These are phyloP conservation scores for Linnemannia schmuckeri DNA, from an alignment of 192 early-diverging fungal genomes.

Conservation along the genomic window DNA sequence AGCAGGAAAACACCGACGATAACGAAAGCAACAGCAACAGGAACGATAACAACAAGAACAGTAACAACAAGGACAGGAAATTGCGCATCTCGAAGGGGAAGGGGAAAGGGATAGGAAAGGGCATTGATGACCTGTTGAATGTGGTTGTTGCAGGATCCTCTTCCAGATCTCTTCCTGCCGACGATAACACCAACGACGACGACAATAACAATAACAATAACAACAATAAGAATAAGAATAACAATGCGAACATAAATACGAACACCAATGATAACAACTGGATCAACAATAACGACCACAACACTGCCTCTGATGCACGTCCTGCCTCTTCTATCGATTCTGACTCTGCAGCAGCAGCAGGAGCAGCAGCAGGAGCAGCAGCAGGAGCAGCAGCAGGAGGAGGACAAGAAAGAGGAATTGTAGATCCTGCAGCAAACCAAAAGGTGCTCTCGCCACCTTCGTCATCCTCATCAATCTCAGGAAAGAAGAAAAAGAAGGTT, in stretches of 20 bases:
- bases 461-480: not conserved
- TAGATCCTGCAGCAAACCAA: not conserved
- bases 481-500: not conserved
- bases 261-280: not conserved
- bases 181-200: not conserved
- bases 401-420: not conserved
- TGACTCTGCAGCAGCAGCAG: not conserved
- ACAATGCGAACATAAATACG: not conserved
- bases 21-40: not conserved
- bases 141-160: conserved; percentile 15
- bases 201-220: not conserved
- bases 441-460: not conserved
- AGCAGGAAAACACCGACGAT: not conserved
- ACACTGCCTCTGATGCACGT: not conserved
- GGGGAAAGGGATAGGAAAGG: conserved; percentile 13
- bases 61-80: conserved; percentile 7
- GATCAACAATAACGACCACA: not conserved
- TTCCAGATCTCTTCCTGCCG: not conserved
- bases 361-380: not conserved
- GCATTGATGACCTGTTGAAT: conserved; percentile 12
- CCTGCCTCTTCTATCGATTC: not conserved
- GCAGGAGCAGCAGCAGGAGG: not conserved
- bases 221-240: not conserved
- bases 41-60: not conserved
- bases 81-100: conserved; percentile 21